A percentile compares a stretch with the other conserved stretches of the same genome.
Evolutionary conservation across 1,139 yeast species (phyloP).

Genomic region (Zygosaccharomyces sapae): DNA sequence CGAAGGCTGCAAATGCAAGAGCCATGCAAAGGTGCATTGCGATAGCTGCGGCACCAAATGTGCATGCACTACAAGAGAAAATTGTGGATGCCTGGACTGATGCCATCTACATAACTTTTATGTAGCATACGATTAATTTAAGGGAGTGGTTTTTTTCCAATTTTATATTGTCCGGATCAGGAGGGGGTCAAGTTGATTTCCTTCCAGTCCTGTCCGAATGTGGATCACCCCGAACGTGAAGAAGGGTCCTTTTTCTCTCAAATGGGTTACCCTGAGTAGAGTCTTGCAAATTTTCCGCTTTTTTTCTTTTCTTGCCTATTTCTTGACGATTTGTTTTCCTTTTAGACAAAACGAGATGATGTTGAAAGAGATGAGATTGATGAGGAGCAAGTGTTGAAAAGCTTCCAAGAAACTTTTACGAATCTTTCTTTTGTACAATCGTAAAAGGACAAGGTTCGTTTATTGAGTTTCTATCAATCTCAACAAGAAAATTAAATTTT

Average conservation of each 20-base stretch:
- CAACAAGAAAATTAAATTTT: background rate
- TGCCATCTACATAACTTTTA: too few species aligned
- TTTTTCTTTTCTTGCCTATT: constrained; percentile 2
- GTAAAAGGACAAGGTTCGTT: background rate
- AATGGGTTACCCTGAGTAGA: background rate
- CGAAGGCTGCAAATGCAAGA: background rate
- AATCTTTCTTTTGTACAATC: background rate
- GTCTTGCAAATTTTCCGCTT: background rate
- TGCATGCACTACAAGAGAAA: background rate
- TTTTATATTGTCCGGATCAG: too few species aligned
- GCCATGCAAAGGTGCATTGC: background rate
- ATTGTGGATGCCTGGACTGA: background rate
- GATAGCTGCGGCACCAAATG: background rate
- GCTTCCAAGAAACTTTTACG: constrained; percentile 1
- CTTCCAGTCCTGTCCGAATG: too few species aligned
- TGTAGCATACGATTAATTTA: too few species aligned
- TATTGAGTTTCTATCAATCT: background rate
- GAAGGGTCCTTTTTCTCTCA: background rate
- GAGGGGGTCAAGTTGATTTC: too few species aligned
- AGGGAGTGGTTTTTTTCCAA: too few species aligned
- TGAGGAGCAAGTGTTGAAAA: constrained; percentile 2
- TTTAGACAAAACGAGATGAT: constrained; percentile 6
- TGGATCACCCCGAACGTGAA: background rate
- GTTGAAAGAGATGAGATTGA: constrained; percentile 2
- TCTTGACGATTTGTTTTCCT: constrained; percentile 4